Evolutionary conservation across 768 basidiomycete genomes (phyloP).

Genomic region (Ramaria rubella): DNA sequence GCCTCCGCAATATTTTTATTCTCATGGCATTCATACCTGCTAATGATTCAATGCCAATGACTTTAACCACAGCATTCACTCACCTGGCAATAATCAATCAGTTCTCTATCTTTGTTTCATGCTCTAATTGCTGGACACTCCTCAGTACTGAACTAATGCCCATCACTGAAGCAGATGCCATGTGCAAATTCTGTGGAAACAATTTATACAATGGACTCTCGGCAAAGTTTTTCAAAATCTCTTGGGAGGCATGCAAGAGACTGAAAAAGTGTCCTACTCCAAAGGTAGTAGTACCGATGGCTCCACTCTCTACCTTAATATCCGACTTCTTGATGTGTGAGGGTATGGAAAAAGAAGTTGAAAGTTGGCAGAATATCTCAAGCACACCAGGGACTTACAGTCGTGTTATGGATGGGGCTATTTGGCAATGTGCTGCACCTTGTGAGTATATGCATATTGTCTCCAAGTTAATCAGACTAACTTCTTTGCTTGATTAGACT

Average conservation of each 20-base stretch:
- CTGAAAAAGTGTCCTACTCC: too few species aligned
- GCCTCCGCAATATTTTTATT: constrained; percentile 12
- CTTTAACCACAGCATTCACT: background rate
- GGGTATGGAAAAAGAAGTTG: constrained; percentile 22
- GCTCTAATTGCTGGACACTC: background rate
- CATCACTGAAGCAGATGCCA: background rate
- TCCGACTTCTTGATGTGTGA: background rate
- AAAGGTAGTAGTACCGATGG: too few species aligned
- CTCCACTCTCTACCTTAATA: background rate
- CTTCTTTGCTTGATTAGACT: too few species aligned
- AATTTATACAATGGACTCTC: background rate
- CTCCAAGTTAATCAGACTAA: too few species aligned
- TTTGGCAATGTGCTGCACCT: too few species aligned
- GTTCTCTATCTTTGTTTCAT: background rate
- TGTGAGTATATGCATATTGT: too few species aligned
- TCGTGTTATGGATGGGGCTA: constrained; percentile 25
- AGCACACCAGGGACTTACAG: constrained; percentile 13
- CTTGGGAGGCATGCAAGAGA: background rate
- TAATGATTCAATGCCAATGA: background rate
- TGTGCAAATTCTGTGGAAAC: background rate
- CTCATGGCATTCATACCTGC: too few species aligned
- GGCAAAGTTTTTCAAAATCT: background rate
- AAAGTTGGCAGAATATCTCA: constrained; percentile 12
- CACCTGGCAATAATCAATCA: background rate
- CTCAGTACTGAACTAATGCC: background rate